A percentile compares a stretch with the other conserved stretches of the same genome.
phyloP scores from a whole-genome alignment of 1,284 basidiomycete genomes.

The Puccinia hordei region DNA sequence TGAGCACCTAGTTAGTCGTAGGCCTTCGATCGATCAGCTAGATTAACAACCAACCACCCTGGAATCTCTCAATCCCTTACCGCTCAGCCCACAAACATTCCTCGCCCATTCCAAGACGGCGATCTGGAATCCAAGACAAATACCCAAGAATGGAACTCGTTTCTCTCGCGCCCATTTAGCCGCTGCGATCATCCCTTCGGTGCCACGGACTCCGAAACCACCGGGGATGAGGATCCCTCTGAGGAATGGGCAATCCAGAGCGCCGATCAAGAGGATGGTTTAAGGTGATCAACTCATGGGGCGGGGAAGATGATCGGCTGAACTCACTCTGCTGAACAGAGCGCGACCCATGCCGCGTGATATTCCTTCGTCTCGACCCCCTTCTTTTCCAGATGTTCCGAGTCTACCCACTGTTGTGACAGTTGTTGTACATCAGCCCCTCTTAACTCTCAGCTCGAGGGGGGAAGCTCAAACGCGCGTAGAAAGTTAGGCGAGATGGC shows the following conservation, averaged over 20 bases:
- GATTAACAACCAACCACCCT: not conserved
- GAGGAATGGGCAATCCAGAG: too few relatives aligned
- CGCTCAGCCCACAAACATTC: constrained; percentile 74
- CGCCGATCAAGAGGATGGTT: too few relatives aligned
- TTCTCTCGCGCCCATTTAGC: constrained; percentile 96
- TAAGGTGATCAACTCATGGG: not conserved
- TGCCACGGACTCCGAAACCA: constrained; percentile 89
- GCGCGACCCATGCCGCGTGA: constrained; percentile 90
- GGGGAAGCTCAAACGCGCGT: too few relatives aligned
- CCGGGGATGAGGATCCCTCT: constrained; percentile 94
- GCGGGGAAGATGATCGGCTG: constrained; percentile 55
- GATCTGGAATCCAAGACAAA: constrained; percentile 97
- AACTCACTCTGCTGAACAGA: constrained; percentile 79
- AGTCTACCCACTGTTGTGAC: constrained; percentile 84
- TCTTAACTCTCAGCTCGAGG: too few relatives aligned
- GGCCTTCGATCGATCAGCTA: too few relatives aligned
- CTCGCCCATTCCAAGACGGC: constrained; percentile 94
- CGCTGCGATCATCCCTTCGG: constrained; percentile 95
- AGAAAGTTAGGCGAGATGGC: constrained; percentile 52
- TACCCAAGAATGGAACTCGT: constrained; percentile 90
- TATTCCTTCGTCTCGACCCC: constrained; percentile 77
- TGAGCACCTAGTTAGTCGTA: constrained; percentile 77
- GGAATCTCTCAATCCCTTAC: constrained; percentile 62
- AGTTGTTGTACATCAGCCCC: too few relatives aligned
- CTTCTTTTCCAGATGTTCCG: constrained; percentile 77